phyloP scores from a whole-genome alignment of 2,329 filamentous ascomycete genomes.

The Aspergillus sp. region DNA sequence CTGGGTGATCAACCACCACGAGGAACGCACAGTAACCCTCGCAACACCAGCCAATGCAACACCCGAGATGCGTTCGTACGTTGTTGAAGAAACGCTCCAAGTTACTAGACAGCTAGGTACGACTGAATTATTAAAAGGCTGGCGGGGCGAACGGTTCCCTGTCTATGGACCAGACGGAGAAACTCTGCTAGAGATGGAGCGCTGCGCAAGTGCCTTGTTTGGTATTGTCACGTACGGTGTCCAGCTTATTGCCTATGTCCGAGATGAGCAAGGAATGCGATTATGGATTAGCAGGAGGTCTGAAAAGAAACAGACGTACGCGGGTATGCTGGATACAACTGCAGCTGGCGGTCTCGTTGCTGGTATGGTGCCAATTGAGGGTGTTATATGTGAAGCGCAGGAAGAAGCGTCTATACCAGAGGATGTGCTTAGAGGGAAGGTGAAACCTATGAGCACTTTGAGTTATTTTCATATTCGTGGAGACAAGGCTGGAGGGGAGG shows the following conservation, averaged over 20 bases:
- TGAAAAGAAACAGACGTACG: slow-evolving; percentile 27
- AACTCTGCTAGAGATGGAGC: slow-evolving; percentile 43
- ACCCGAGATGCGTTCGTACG: background rate
- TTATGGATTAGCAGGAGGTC: slow-evolving; percentile 31
- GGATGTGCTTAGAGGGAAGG: background rate
- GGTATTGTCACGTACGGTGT: slow-evolving; percentile 46
- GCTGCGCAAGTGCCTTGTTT: slow-evolving; percentile 43
- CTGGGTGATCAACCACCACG: slow-evolving; percentile 6
- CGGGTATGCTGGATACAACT: slow-evolving; percentile 30
- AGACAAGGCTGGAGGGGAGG: background rate
- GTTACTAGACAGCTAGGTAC: background rate
- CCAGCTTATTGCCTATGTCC: slow-evolving; percentile 41
- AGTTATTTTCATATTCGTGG: slow-evolving; percentile 12
- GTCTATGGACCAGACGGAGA: slow-evolving; percentile 42
- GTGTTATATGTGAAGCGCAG: slow-evolving; percentile 25
- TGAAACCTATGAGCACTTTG: background rate
- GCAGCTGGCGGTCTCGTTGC: slow-evolving; percentile 22
- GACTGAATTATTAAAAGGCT: slow-evolving; percentile 15
- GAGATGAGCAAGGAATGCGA: slow-evolving; percentile 2
- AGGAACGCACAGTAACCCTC: background rate
- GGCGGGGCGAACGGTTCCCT: slow-evolving; percentile 44
- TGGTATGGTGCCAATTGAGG: slow-evolving; percentile 20
- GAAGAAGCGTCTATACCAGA: slow-evolving; percentile 20
- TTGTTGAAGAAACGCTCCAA: background rate
- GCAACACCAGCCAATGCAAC: background rate